Evolutionary conservation across 2,329 filamentous ascomycete genomes (phyloP).

Genomic region (Harringtonia lauricola): DNA sequence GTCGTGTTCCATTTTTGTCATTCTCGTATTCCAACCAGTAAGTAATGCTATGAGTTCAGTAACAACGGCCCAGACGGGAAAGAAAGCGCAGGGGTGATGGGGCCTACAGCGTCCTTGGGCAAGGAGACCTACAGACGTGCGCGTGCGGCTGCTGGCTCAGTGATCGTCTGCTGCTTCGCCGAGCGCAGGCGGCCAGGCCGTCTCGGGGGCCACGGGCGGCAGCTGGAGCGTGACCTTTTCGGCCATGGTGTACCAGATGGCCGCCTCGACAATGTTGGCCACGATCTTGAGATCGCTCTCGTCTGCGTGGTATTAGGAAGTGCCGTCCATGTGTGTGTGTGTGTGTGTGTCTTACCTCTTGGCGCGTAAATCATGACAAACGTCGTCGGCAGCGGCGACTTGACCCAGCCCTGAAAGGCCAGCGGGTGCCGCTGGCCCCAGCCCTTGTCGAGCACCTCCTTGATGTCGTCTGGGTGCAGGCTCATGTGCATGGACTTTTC

Average conservation of each 20-base stretch:
- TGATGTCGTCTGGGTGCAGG: slow-evolving; percentile 68
- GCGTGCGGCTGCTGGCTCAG: too few relatives aligned
- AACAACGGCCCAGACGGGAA: too few relatives aligned
- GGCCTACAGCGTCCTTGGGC: background rate
- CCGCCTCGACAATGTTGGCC: slow-evolving; percentile 60
- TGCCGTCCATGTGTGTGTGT: background rate
- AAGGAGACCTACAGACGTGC: too few relatives aligned
- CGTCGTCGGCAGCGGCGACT: slow-evolving; percentile 57
- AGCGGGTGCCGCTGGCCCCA: slow-evolving; percentile 68
- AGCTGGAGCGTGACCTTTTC: slow-evolving; percentile 26
- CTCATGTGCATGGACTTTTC: slow-evolving; percentile 72
- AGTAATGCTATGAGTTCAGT: too few relatives aligned
- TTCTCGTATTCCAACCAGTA: too few relatives aligned
- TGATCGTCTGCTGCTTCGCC: too few relatives aligned
- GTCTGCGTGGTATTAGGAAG: slow-evolving; percentile 24
- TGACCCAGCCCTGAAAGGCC: slow-evolving; percentile 54
- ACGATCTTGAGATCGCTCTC: slow-evolving; percentile 57
- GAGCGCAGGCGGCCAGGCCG: background rate
- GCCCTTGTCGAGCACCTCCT: slow-evolving; percentile 57
- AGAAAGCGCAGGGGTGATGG: too few relatives aligned
- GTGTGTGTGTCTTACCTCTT: slow-evolving; percentile 28
- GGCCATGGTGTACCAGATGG: slow-evolving; percentile 53
- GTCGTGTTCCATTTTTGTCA: too few relatives aligned
- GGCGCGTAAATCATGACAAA: slow-evolving; percentile 82
- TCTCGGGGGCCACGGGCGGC: background rate